Percentiles rank a stretch among this genome's conserved stretches.
These are phyloP conservation scores for Vaccinium myrtillus DNA, from an alignment of 148 eudicot species.

Conservation along the genomic window DNA sequence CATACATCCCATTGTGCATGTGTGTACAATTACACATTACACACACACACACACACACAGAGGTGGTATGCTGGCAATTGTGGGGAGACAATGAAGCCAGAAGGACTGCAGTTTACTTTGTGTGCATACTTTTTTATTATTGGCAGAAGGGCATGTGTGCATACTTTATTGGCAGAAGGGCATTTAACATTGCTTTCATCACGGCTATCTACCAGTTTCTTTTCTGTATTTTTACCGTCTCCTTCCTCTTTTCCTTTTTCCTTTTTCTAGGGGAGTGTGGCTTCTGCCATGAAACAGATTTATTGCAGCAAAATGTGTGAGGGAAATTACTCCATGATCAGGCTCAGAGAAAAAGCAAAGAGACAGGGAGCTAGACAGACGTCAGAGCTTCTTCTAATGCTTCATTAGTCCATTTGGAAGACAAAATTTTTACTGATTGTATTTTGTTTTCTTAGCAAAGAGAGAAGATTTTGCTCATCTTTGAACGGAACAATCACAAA, in stretches of 20 bases:
- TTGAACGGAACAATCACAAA: no score
- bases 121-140: background rate
- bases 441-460: no score
- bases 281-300: background rate
- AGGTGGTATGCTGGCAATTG: background rate
- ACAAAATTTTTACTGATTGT: background rate
- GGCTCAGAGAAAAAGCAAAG: background rate
- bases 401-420: background rate
- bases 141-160: background rate
- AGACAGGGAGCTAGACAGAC: background rate
- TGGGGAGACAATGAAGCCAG: background rate
- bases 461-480: no score
- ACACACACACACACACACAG: no score
- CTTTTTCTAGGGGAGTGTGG: background rate
- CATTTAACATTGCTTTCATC: slow-evolving; percentile 7
- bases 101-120: slow-evolving; percentile 12
- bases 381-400: background rate
- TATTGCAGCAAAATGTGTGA: background rate
- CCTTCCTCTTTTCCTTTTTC: background rate
- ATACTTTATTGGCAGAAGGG: background rate
- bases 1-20: no score
- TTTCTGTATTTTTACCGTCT: background rate
- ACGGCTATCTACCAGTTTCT: background rate
- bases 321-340: background rate
- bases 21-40: no score